phyloP scores from a whole-genome alignment of 108 stramenopile species.

The Schizochytrium sp. region DNA sequence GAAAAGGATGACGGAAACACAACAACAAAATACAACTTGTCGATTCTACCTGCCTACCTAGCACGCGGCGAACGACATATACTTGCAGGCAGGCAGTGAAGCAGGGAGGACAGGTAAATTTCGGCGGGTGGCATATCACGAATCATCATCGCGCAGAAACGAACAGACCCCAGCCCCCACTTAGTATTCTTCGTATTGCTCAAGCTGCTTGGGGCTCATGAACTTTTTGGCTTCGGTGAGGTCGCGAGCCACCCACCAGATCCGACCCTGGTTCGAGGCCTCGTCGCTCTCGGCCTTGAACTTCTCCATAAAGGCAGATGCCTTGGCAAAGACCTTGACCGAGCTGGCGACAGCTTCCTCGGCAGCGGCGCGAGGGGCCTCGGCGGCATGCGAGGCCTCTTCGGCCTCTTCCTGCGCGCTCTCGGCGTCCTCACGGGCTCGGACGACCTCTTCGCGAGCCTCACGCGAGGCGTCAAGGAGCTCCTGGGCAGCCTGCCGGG shows the following conservation, averaged over 20 bases:
- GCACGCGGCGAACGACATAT: too few species aligned
- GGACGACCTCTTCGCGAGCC: not conserved
- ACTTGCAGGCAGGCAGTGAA: too few species aligned
- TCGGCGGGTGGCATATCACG: too few species aligned
- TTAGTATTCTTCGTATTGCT: not conserved
- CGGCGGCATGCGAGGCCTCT: not conserved
- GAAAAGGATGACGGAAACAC: too few species aligned
- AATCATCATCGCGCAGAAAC: too few species aligned
- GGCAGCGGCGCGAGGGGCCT: not conserved
- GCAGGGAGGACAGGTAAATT: too few species aligned
- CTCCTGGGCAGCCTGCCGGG: not conserved
- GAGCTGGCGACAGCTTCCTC: not conserved
- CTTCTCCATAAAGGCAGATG: not conserved
- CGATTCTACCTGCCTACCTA: too few species aligned
- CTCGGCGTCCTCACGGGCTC: not conserved
- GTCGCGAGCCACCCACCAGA: not conserved
- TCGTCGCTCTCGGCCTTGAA: not conserved
- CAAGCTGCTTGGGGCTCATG: not conserved
- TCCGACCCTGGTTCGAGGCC: not conserved
- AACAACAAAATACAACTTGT: too few species aligned
- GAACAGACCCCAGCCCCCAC: too few species aligned
- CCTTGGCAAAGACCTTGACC: not conserved
- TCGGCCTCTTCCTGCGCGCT: not conserved
- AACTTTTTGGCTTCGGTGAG: constrained; percentile 1
- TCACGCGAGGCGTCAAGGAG: not conserved